Percentiles rank a stretch among this genome's conserved stretches.
Conservation (phyloP, 257 asterid species). For the Rhazya stricta region DNA sequence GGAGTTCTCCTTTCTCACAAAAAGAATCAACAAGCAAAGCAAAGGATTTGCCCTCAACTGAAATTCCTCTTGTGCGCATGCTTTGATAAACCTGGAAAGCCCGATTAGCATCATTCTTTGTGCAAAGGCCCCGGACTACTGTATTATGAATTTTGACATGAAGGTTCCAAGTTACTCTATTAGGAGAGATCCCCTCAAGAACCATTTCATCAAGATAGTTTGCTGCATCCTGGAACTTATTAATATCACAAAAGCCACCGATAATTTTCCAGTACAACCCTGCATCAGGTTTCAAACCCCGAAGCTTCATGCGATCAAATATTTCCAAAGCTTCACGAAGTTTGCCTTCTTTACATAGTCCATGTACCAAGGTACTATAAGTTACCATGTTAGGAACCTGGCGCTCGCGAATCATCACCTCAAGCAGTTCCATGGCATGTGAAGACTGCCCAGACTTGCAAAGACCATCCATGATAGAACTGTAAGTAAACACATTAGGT, state of each 20-base stretch:
- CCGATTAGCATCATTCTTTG: constrained; percentile 38
- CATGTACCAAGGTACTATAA: constrained; percentile 71
- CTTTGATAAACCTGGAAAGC: constrained; percentile 64
- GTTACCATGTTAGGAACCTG: constrained; percentile 68
- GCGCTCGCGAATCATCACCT: constrained; percentile 48
- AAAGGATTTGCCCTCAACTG: constrained; percentile 60
- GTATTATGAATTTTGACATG: constrained; percentile 74
- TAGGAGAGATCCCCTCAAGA: constrained; percentile 71
- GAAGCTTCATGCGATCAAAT: constrained; percentile 86
- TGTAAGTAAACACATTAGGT: constrained; percentile 84
- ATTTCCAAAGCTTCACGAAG: constrained; percentile 62
- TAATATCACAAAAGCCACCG: constrained; percentile 49
- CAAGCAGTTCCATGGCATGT: constrained; percentile 57
- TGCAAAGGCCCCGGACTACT: constrained; percentile 60
- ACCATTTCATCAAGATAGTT: constrained; percentile 86
- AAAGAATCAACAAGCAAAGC: constrained; percentile 44
- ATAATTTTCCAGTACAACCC: constrained; percentile 73
- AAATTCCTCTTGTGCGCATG: constrained; percentile 68
- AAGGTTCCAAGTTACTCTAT: constrained; percentile 77
- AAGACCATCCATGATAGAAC: constrained; percentile 80
- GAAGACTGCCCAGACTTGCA: constrained; percentile 78
- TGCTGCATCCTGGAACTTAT: constrained; percentile 69
- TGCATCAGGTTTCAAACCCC: constrained; percentile 87
- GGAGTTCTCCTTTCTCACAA: constrained; percentile 57
- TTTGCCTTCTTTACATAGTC: constrained; percentile 63